A percentile compares a stretch with the other conserved stretches of the same genome.
Conservation (phyloP, 2,329 filamentous ascomycete genomes). For the Lasiodiplodia gonubiensis region DNA sequence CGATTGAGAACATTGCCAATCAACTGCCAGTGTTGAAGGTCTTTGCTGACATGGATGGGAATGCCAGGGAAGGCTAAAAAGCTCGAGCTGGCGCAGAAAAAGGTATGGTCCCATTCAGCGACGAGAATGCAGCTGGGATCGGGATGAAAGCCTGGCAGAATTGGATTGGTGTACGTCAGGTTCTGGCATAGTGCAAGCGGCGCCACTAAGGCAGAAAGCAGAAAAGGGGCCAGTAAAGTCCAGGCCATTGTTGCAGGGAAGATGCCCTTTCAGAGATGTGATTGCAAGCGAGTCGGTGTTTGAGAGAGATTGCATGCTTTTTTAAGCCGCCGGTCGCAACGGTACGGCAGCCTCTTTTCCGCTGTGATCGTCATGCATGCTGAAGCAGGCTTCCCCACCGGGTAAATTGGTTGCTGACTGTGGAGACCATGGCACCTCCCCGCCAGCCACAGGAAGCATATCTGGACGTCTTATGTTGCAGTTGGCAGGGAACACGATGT, state of each 20-base stretch:
- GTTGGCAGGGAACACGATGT: neutral
- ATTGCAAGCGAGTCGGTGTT: slow-evolving; percentile 15
- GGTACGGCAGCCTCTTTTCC: slow-evolving; percentile 1
- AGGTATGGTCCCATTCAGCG: slow-evolving; percentile 40
- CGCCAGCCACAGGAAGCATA: slow-evolving; percentile 23
- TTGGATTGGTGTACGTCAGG: slow-evolving; percentile 45
- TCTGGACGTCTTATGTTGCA: slow-evolving; percentile 21
- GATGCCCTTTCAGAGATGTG: neutral
- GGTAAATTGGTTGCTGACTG: slow-evolving; percentile 19
- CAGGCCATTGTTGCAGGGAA: slow-evolving; percentile 12
- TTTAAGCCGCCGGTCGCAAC: slow-evolving; percentile 5
- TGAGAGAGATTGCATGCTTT: slow-evolving; percentile 26
- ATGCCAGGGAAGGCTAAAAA: slow-evolving; percentile 55
- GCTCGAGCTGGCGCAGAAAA: slow-evolving; percentile 54
- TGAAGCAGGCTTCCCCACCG: slow-evolving; percentile 8
- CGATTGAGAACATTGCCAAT: slow-evolving; percentile 45
- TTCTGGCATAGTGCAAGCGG: neutral
- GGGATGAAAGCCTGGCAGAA: slow-evolving; percentile 54
- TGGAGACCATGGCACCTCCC: slow-evolving; percentile 13
- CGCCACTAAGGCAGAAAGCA: neutral
- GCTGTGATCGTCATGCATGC: neutral
- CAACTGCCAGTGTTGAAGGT: slow-evolving; percentile 51
- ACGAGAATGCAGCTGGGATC: slow-evolving; percentile 55
- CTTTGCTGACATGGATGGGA: slow-evolving; percentile 52
- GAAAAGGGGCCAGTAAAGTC: neutral